Base-by-base conservation (phyloP, 768 basidiomycete species). In the Tricholoma terreum region DNA sequence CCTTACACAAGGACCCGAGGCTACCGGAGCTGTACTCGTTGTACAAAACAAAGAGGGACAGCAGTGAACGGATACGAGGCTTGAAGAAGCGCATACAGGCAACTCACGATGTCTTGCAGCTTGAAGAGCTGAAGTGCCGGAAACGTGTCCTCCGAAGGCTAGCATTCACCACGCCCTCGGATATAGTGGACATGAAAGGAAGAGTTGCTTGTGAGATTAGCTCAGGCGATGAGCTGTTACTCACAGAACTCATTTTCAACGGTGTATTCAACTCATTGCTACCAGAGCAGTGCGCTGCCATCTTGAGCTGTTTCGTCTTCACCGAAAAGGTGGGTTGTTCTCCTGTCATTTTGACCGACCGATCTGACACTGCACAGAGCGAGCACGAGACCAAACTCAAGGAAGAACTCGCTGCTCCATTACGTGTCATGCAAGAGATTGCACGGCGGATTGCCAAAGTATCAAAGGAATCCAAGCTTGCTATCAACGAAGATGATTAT, bases 291-390 rank as follows among this genome's bases (percentile, higher is more conserved):
- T 92, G 89, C 66, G 95, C 96, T 0, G 90, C 92, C 2, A 69
- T 99, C n/a, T 76, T 98, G 14, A 96, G 94, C 66, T 98, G 96
- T 68, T 99, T 99, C 68, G 97, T 99, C 33, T 98, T 98, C 72
- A 83, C 87, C 3, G 97, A 99, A 72, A 98, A 98, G 85, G 96
- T 90, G 55, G 19, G 63, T 56, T 19, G 4, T 31, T 12, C 19
- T 27, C 22, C 17, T 11, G 24, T 10, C 30, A 30, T 19, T 17
- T 52, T 33, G 33, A 33, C 27, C 15, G 46, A 42, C 15, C 11
- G 24, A 33, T 24, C n/a, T 46, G 22, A 58, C 42, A 34, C 56
- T 50, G 57, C 17, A 56, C 64, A 94, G 93, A 94, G 90, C 67
- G 93, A 95, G 65, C 89, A 93, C 65, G 75, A 78, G 27, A 89